Evolutionary conservation across 805 yeast species (phyloP), one percentile per base, ranked within the genome.

Genomic region (Hanseniaspora vineae): DNA sequence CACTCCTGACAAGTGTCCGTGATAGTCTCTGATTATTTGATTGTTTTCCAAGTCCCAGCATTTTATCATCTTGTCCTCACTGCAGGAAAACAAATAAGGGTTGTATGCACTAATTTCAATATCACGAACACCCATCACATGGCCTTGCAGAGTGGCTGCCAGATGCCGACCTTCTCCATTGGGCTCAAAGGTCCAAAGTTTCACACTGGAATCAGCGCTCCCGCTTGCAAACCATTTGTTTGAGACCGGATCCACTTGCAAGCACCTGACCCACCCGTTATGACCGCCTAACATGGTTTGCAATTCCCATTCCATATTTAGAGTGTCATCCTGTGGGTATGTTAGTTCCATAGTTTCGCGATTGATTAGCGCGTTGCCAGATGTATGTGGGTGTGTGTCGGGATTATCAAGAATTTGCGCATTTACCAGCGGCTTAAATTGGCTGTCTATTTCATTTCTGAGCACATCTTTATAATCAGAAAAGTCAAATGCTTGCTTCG

Each of bases 41-140:
- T 89, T 86, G 57, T 79, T 76, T 62, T 90, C 97, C 54, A 92
- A 70, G 67, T 92, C 99, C 97, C 97, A 92, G 64, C 97, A 89
- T 59, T 86, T 78, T 10, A 88, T 86, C 23, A 88, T 73, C 61
- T 89, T 89, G 62, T 92, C 99, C 59, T 92, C 97, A 42, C 96
- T 84, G 20, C 92, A 89, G 13, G 90, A 78, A 61, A 89, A 92
- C 69, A 92, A 66, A 62, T 90, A 90, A 0, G 97, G 96, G 59
- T 81, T 87, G 47, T 83, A 69, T 2, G 72, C 68, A 0, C 95
- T 84, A 0, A 90, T 74, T 0, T 73, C 80, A 14, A 92, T 58
- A 2, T 86, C 83, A 48, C 96, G 66, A 0, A 92, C 90, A 0
- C 87, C 78, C 96, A 90, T 84, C 4, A 83, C 75, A 63, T 92